These are phyloP conservation scores for Trypanosoma mega DNA, from an alignment of 208 protist genomes.

Conservation along the genomic window DNA sequence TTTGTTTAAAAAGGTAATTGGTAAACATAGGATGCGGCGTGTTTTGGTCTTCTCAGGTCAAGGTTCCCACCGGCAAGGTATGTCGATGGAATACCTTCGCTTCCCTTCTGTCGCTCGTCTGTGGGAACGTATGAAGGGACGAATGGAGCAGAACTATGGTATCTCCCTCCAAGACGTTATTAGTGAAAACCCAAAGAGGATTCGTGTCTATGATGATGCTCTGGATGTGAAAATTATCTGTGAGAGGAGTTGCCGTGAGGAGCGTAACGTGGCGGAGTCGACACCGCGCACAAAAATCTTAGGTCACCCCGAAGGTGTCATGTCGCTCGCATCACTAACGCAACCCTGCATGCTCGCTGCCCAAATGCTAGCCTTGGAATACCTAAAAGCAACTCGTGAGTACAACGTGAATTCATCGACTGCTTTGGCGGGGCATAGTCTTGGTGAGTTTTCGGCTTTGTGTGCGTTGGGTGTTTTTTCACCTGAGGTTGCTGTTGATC, in stretches of 20 bases:
- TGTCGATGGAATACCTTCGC: constrained; percentile 64
- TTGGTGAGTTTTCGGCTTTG: constrained; percentile 87
- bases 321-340: constrained; percentile 77
- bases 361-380: constrained; percentile 45
- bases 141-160: constrained; percentile 73
- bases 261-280: constrained; percentile 57
- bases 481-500: constrained; percentile 62
- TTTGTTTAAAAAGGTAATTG: too few species aligned
- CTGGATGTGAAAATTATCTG: constrained; percentile 47
- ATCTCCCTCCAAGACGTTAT: constrained; percentile 71
- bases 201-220: constrained; percentile 43
- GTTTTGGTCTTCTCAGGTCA: constrained; percentile 84
- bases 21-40: constrained; percentile 31
- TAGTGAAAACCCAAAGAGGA: constrained; percentile 67
- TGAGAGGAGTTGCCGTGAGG: constrained; percentile 33
- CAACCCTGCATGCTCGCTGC: constrained; percentile 80
- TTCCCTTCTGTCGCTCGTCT: constrained; percentile 33
- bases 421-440: constrained; percentile 75
- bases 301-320: constrained; percentile 57
- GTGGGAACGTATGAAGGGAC: constrained; percentile 73
- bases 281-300: constrained; percentile 31
- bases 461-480: constrained; percentile 68
- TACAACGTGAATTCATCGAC: constrained; percentile 28
- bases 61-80: constrained; percentile 68
- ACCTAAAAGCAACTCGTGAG: constrained; percentile 17